Conservation (phyloP, 257 asterid species). For the Capsicum rhomboideum region DNA sequence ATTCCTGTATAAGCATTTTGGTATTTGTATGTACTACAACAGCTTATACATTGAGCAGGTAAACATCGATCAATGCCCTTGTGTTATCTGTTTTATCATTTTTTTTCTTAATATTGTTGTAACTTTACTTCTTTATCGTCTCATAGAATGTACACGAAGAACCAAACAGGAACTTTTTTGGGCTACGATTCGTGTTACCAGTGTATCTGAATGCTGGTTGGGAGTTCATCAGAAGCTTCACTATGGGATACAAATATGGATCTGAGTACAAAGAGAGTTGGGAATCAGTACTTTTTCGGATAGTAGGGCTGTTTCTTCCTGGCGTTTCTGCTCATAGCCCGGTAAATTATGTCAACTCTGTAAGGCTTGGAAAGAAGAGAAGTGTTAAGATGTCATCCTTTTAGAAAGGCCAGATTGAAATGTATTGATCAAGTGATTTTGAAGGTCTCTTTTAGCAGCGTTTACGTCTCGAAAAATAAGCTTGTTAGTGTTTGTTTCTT, state of each 20-base stretch:
- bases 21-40: conserved; percentile 62
- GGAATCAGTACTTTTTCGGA: conserved; percentile 58
- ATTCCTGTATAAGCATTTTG: conserved; percentile 89
- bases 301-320: conserved; percentile 55
- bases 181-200: conserved; percentile 49
- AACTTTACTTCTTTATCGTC: not conserved
- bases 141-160: conserved; percentile 65
- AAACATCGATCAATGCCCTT: conserved; percentile 7
- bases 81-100: not conserved
- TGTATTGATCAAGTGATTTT: not conserved
- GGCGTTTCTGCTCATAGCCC: conserved; percentile 83
- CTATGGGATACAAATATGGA: conserved; percentile 36
- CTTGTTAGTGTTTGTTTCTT: not conserved
- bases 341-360: conserved; percentile 67
- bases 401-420: not conserved
- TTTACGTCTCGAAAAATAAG: not conserved
- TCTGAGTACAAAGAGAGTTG: conserved; percentile 62
- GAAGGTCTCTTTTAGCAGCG: not conserved
- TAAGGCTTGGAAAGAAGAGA: conserved; percentile 58
- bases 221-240: conserved; percentile 69
- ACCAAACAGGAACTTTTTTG: conserved; percentile 75
- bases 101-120: not conserved
- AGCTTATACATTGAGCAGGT: conserved; percentile 70
- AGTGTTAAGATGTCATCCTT: conserved; percentile 13
- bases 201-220: conserved; percentile 54